A percentile compares a stretch with the other conserved stretches of the same genome.
Conservation (phyloP, 164 flowering plant genomes). For the Dillenia turbinata region DNA sequence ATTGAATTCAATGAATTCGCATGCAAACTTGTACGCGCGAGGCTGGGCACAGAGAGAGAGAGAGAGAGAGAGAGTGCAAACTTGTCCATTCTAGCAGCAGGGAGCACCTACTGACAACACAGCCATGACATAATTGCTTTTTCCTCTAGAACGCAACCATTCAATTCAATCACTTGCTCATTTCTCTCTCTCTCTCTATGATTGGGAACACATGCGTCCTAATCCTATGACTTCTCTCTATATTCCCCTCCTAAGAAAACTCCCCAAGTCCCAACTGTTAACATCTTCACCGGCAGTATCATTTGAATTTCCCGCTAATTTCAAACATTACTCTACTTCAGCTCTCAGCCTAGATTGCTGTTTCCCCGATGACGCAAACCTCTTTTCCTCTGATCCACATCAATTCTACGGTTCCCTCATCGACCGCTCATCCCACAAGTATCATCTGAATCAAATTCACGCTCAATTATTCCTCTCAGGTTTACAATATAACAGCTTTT, state of each 20-base stretch:
- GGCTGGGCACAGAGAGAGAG: too few relatives aligned
- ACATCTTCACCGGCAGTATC: background rate
- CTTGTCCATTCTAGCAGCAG: too few relatives aligned
- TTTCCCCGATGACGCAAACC: conserved; percentile 4
- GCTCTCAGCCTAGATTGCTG: conserved; percentile 11
- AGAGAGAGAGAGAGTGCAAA: too few relatives aligned
- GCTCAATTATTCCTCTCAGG: conserved; percentile 23
- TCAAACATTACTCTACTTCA: conserved; percentile 14
- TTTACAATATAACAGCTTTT: conserved; percentile 16
- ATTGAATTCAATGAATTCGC: too few relatives aligned
- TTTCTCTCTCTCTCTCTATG: too few relatives aligned
- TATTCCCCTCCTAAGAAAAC: conserved; percentile 7
- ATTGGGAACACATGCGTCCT: too few relatives aligned
- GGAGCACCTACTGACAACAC: too few relatives aligned
- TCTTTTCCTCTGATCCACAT: conserved; percentile 16
- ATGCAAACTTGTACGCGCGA: too few relatives aligned
- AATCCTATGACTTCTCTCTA: too few relatives aligned
- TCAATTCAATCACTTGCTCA: too few relatives aligned
- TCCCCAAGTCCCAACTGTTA: conserved; percentile 12
- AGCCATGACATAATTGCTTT: too few relatives aligned
- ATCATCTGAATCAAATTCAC: conserved; percentile 30
- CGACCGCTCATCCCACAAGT: conserved; percentile 12
- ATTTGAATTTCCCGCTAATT: conserved; percentile 14
- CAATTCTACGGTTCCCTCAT: conserved; percentile 23
- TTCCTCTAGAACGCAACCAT: too few relatives aligned